Conservation (phyloP, 768 basidiomycete species). For the Suillus placidus region DNA sequence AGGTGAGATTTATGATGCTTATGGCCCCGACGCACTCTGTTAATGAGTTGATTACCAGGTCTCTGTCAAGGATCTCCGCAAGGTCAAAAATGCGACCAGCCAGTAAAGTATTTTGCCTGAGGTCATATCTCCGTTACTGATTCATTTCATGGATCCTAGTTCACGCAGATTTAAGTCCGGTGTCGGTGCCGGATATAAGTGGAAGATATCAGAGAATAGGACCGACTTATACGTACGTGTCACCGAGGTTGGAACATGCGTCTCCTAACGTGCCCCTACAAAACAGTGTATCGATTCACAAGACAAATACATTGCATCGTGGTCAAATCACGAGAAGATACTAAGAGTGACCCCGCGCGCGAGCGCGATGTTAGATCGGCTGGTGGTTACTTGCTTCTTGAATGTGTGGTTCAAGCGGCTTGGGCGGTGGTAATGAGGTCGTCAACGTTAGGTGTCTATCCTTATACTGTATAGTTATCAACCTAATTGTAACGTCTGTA, state of each 20-base stretch:
- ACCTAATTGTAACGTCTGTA: constrained; percentile 14
- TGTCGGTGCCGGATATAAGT: constrained; percentile 54
- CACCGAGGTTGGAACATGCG: background rate
- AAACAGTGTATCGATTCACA: constrained; percentile 52
- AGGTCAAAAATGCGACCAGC: constrained; percentile 50
- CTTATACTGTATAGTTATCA: constrained; percentile 10
- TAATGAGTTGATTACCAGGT: constrained; percentile 29
- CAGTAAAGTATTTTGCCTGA: constrained; percentile 37
- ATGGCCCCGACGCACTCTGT: background rate
- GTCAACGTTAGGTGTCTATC: background rate
- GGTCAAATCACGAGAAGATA: constrained; percentile 42
- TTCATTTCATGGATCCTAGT: constrained; percentile 31
- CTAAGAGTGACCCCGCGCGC: constrained; percentile 46
- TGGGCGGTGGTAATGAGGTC: constrained; percentile 43
- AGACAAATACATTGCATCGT: constrained; percentile 49
- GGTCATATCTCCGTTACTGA: background rate
- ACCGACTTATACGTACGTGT: constrained; percentile 48
- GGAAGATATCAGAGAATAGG: constrained; percentile 51
- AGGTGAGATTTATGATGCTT: constrained; percentile 32
- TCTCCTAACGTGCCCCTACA: constrained; percentile 1
- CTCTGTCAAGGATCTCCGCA: constrained; percentile 50
- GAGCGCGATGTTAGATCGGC: constrained; percentile 46
- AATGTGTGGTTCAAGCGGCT: constrained; percentile 52
- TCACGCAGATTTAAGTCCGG: constrained; percentile 56
- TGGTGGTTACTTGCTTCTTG: constrained; percentile 56